phyloP scores from a whole-genome alignment of 2,329 filamentous ascomycete species.

The Pyricularia sp. region DNA sequence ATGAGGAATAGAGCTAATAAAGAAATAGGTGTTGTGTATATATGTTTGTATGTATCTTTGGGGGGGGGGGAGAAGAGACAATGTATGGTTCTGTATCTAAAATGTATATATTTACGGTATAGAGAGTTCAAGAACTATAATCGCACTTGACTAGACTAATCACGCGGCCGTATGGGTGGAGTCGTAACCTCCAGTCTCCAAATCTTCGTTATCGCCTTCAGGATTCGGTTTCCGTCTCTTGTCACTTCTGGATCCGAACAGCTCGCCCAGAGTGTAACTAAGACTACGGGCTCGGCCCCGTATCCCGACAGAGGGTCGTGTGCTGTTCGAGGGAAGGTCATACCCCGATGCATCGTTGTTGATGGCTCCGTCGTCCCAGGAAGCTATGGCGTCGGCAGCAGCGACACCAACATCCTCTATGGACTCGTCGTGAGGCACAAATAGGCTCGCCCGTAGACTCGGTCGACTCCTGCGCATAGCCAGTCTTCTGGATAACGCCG shows the following conservation, averaged over 20 bases:
- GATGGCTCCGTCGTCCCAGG: background rate
- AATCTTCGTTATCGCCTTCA: background rate
- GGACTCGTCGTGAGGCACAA: conserved; percentile 37
- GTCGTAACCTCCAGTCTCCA: background rate
- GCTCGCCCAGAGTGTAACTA: conserved; percentile 26
- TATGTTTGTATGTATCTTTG: background rate
- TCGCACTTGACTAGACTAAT: background rate
- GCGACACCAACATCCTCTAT: conserved; percentile 8
- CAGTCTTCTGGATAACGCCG: conserved; percentile 28
- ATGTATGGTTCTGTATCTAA: background rate
- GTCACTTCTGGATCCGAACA: conserved; percentile 22
- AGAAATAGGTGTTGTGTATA: background rate
- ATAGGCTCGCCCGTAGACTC: conserved; percentile 44
- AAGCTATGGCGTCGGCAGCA: background rate
- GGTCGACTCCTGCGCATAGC: conserved; percentile 38
- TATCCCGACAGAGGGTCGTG: conserved; percentile 3
- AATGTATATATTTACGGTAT: background rate
- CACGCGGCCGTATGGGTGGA: background rate
- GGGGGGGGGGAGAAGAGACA: background rate
- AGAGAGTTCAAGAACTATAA: background rate
- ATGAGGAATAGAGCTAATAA: background rate
- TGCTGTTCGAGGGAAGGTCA: background rate
- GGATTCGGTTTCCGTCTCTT: conserved; percentile 8
- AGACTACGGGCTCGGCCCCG: conserved; percentile 19
- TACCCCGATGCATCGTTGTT: background rate